Evolutionary conservation across 228 moss, liverwort and hornwort species (phyloP), one percentile per base, ranked within the genome.

Genomic region (Sphagnum fallax): DNA sequence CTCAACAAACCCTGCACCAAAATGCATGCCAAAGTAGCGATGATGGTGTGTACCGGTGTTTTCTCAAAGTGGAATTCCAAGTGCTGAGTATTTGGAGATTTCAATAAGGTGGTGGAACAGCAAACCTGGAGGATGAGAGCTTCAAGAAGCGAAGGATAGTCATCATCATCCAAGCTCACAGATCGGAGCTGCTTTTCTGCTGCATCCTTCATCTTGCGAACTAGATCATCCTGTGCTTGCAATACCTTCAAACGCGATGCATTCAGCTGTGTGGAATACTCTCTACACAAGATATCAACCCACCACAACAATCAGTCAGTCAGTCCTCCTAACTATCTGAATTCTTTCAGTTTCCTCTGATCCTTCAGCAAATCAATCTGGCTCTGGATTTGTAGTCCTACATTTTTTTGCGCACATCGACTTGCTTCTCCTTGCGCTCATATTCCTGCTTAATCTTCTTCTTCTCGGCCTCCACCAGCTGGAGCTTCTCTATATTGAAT

Each of bases 401-500:
- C 91, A 94, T 94, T 84, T 91, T 91, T 53, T 87, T 87, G 48
- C 89, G 89, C 63, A 94, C 89, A 59, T 94, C 94, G 64, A 91
- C 91, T 72, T 91, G 94, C 74, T 94, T 94, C 79, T 94, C 91
- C 80, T 94, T 94, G 55, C 89, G 89, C 76, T 94, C 91, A 10
- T 86, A 94, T 71, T 94, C 94, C 81, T 89, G 88, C n/a, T 89
- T 85, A 60, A 94, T 89, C 73, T 94, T 91, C 82, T 91, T 89
- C 83, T 91, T 94, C 75, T 91, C 94, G 60, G 89, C 94, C 82
- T 94, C 94, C 74, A 94, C 94, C 69, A 94, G 80, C 84, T 91
- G 91, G 18, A 91, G 78, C 74, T 91, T 91, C 79, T 94, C 91
- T 71, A 94, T 94, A 74, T 94, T 94, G 71, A 94, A 94, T 73